These are phyloP conservation scores for Lentithecium fluviatile DNA, from an alignment of 495 filamentous ascomycete species.

Conservation along the genomic window DNA sequence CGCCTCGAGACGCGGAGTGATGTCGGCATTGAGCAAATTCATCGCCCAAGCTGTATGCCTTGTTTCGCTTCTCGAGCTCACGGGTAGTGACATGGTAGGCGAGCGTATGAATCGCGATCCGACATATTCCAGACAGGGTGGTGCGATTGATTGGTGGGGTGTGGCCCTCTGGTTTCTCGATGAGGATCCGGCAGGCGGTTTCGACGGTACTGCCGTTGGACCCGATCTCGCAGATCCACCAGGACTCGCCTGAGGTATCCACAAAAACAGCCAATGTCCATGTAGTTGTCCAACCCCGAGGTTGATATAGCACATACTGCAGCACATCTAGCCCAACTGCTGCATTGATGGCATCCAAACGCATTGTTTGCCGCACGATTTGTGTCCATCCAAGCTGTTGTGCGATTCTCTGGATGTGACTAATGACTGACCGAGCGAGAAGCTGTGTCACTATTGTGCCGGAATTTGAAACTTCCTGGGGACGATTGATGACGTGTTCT, in stretches of 20 bases:
- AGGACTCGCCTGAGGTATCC: constrained; percentile 36
- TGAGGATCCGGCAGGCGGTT: constrained; percentile 7
- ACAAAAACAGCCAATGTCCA: constrained; percentile 41
- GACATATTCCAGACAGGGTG: constrained; percentile 12
- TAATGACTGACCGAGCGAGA: constrained; percentile 29
- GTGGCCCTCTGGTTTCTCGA: background rate
- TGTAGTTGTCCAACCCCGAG: constrained; percentile 34
- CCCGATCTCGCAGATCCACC: constrained; percentile 40
- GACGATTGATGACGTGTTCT: constrained; percentile 35
- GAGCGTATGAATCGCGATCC: constrained; percentile 12
- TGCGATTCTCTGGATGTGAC: constrained; percentile 30
- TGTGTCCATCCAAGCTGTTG: constrained; percentile 38
- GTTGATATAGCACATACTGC: constrained; percentile 33
- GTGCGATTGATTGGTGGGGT: constrained; percentile 4
- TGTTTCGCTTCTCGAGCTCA: constrained; percentile 1
- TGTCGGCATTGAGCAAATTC: background rate
- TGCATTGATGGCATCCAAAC: constrained; percentile 30
- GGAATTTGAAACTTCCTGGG: constrained; percentile 17
- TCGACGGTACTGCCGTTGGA: background rate
- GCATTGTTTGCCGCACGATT: constrained; percentile 12
- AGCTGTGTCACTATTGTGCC: constrained; percentile 25
- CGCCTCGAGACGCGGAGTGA: background rate
- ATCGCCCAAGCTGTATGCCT: background rate
- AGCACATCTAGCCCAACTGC: constrained; percentile 36
- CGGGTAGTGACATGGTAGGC: constrained; percentile 16